phyloP scores from a whole-genome alignment of 768 basidiomycete genomes.

The Naganishia kalamii region DNA sequence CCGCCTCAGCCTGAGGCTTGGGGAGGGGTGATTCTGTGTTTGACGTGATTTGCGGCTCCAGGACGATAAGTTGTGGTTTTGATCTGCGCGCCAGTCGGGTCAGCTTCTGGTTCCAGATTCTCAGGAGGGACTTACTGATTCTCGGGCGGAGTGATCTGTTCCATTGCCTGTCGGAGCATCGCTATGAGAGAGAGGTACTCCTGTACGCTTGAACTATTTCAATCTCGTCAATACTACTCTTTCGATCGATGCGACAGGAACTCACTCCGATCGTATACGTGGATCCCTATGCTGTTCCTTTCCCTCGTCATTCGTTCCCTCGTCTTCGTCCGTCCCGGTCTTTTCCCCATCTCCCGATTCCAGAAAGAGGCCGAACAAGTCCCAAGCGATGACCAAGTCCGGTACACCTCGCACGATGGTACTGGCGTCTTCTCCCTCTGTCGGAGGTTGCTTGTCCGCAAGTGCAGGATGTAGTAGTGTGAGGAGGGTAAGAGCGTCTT shows the following conservation, averaged over 20 bases:
- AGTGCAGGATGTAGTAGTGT: not conserved
- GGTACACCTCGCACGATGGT: not conserved
- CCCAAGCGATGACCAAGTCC: slow-evolving; percentile 1
- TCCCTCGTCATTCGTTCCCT: not conserved
- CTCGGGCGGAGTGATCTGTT: not conserved
- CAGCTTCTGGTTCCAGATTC: not conserved
- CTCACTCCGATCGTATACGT: not conserved
- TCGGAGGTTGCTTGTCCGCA: not conserved
- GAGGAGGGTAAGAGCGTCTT: not conserved
- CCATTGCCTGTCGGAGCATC: not conserved
- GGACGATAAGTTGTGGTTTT: not conserved
- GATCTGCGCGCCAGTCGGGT: not conserved
- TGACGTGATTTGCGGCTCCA: not conserved
- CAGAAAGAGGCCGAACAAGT: not conserved
- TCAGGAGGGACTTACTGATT: not conserved
- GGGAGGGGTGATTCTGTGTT: not conserved
- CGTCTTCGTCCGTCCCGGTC: not conserved
- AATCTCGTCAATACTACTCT: not conserved
- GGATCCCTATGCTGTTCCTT: too few species aligned
- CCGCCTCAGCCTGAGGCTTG: not conserved
- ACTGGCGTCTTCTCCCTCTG: not conserved
- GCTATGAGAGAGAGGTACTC: slow-evolving; percentile 4
- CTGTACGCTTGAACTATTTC: not conserved
- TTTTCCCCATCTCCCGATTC: not conserved
- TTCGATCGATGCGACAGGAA: not conserved